Conservation (phyloP, 306 rosid genomes). For the Citrullus mucosospermus region DNA sequence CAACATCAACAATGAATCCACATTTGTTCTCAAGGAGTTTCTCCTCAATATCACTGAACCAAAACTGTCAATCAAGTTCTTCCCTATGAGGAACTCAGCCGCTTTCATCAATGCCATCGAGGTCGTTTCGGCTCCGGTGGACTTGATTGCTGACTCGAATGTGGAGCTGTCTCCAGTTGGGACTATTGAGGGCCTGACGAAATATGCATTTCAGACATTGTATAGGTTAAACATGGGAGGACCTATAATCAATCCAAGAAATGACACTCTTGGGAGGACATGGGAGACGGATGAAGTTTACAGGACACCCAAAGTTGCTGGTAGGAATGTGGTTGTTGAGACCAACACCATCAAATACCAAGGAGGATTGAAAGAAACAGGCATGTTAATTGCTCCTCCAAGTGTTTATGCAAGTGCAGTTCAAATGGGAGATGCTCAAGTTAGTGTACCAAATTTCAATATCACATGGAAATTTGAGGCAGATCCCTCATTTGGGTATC, state of each 20-base stretch:
- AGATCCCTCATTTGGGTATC: constrained; percentile 16
- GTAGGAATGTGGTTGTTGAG: not conserved
- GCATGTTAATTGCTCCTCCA: constrained; percentile 23
- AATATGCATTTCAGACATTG: constrained; percentile 16
- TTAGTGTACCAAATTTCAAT: constrained; percentile 24
- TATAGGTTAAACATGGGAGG: constrained; percentile 34
- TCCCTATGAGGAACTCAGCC: constrained; percentile 24
- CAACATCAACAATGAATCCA: constrained; percentile 28
- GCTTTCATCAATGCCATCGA: constrained; percentile 33
- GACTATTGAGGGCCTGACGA: constrained; percentile 8
- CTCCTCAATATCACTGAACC: constrained; percentile 29
- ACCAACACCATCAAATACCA: constrained; percentile 13
- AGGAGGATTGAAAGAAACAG: not conserved
- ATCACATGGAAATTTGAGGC: constrained; percentile 29
- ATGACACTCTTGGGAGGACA: constrained; percentile 31
- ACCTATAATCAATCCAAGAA: constrained; percentile 21
- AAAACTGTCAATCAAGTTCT: constrained; percentile 25
- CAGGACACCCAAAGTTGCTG: constrained; percentile 10
- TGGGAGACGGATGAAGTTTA: constrained; percentile 20
- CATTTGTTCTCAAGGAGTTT: constrained; percentile 34
- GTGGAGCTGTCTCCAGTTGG: constrained; percentile 18
- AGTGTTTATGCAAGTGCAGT: constrained; percentile 22
- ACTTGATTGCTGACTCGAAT: constrained; percentile 15
- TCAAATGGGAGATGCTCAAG: constrained; percentile 26
- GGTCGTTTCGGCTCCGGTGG: constrained; percentile 34